phyloP scores from a whole-genome alignment of 2,329 filamentous ascomycete genomes.

The Sporothrix sp. region DNA sequence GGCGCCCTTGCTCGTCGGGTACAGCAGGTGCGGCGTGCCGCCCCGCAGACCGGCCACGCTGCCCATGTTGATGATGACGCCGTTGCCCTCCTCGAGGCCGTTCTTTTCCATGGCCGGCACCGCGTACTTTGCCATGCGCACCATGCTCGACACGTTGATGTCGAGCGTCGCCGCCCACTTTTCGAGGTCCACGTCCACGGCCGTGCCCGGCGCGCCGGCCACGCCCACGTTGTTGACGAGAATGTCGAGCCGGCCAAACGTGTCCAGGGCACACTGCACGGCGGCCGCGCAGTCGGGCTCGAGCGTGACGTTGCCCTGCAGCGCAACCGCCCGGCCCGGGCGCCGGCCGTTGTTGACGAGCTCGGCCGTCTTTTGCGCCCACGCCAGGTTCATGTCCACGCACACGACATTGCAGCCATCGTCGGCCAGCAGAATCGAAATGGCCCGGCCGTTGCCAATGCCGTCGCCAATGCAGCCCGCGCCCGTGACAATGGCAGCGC shows the following conservation, averaged over 20 bases:
- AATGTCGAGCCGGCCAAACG: constrained; percentile 50
- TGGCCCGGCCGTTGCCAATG: constrained; percentile 22
- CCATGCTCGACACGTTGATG: constrained; percentile 56
- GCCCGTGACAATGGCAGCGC: constrained; percentile 21
- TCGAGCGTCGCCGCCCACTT: constrained; percentile 48
- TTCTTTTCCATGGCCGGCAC: constrained; percentile 52
- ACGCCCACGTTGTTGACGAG: constrained; percentile 57
- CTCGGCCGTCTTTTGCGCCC: constrained; percentile 17
- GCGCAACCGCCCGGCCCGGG: constrained; percentile 30
- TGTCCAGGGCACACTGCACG: constrained; percentile 31
- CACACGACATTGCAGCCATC: constrained; percentile 20
- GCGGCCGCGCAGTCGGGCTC: constrained; percentile 39
- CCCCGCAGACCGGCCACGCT: constrained; percentile 47
- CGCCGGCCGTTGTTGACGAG: constrained; percentile 9
- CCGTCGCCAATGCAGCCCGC: constrained; percentile 17
- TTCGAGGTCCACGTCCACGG: constrained; percentile 49
- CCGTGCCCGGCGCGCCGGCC: constrained; percentile 47
- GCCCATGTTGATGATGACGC: constrained; percentile 50
- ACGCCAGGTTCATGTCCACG: constrained; percentile 17
- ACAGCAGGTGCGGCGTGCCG: constrained; percentile 35
- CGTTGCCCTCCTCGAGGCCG: constrained; percentile 30
- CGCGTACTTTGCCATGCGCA: constrained; percentile 51
- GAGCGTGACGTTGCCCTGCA: constrained; percentile 45
- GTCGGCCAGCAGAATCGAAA: constrained; percentile 20
- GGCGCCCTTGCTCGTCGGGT: constrained; percentile 39